Evolutionary conservation across 805 yeast genomes (phyloP), one percentile per base, ranked within the genome.

Genomic region (Hanseniaspora clermontiae): DNA sequence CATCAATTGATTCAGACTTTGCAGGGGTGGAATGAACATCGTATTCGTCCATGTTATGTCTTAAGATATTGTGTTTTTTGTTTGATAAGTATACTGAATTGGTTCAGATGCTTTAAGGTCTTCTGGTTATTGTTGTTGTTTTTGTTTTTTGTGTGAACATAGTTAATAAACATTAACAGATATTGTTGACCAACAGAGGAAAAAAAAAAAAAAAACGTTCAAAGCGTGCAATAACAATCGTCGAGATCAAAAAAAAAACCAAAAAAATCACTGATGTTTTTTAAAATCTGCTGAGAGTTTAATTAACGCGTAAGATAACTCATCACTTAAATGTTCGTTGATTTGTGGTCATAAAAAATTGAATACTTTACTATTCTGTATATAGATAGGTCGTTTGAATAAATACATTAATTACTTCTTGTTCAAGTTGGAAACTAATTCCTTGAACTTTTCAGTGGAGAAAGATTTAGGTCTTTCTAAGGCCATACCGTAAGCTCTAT

Each of bases 401-500:
- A 31, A 45, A 45, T 29, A 45, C 37, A 29, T 29, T 43, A 27
- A 24, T 43, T 45, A 31, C 27, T 51, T 51, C 43, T 48, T 19
- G 39, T n/a, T 42, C 45, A 42, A 42, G 38, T 51, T 51, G 15
- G 55, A 15, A 67, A 84, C 95, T 71, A 87, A 75, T 77, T 87
- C 88, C 69, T 81, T 82, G 78, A 84, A 87, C 76, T 88, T 88
- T 75, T 87, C 91, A 62, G 96, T 87, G 60, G 95, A 86, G 87
- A 88, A 87, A 61, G 95, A 83, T 75, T 85, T 85, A 74, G 93
- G 93, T 76, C 95, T 84, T 77, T 85, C 95, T 68, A 85, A 83
- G 64, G 95, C 82, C 63, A 79, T 70, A 67, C 93, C 93, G 60
- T 82, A 74, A 64, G 89, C 90, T 71, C 95, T 80, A 75, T 85